phyloP scores from a whole-genome alignment of 169 alveolate species.

The Plasmodium chabaudi region DNA sequence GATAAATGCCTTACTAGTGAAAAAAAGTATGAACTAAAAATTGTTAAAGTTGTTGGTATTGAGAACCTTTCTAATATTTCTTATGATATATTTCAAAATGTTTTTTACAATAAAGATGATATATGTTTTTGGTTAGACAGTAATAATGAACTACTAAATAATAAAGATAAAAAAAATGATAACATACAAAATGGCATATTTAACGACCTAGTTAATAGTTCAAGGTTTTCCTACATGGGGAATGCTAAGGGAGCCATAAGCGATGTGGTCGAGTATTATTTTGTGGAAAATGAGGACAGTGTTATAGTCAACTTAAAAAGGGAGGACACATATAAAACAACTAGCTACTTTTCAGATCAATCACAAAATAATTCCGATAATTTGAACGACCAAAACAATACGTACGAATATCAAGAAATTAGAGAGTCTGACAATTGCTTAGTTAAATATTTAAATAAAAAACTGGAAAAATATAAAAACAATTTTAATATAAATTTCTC shows the following conservation, averaged over 20 bases:
- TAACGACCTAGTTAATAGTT: background rate
- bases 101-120: conserved; percentile 7
- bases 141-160: conserved; percentile 19
- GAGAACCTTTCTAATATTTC: conserved; percentile 8
- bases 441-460: background rate
- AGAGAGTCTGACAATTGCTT: background rate
- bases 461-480: background rate
- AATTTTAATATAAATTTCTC: background rate
- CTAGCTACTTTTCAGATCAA: background rate
- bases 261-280: conserved; percentile 51
- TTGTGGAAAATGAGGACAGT: background rate
- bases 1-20: no score
- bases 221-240: conserved; percentile 78
- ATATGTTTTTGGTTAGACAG: conserved; percentile 57
- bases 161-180: background rate
- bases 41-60: conserved; percentile 20
- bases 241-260: conserved; percentile 63
- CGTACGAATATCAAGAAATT: background rate
- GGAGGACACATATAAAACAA: no score
- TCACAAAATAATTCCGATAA: background rate
- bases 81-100: conserved; percentile 29
- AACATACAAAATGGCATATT: background rate
- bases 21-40: conserved; percentile 13
- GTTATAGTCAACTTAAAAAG: background rate
- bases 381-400: background rate